Conservation (phyloP, 169 alveolate species). For the Babesia sp. region DNA sequence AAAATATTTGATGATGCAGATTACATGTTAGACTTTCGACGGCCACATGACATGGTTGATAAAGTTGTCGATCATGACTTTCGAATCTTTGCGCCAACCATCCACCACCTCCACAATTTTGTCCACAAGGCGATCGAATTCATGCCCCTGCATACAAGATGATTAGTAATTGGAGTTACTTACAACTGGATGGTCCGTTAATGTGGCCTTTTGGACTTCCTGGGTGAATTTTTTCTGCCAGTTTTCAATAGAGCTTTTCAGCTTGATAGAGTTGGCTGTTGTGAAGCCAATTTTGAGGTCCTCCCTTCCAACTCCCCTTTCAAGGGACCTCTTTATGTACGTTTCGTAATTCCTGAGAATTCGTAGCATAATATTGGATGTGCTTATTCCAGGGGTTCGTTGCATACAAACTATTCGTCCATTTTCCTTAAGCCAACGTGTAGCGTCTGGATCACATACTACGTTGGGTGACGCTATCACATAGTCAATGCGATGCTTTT, state of each 20-base stretch:
- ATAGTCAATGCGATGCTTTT: constrained; percentile 85
- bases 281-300: constrained; percentile 90
- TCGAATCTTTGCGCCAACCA: constrained; percentile 63
- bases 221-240: constrained; percentile 87
- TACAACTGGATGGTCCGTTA: constrained; percentile 82
- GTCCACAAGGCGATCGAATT: constrained; percentile 51
- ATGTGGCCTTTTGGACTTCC: constrained; percentile 84
- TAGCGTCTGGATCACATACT: constrained; percentile 76
- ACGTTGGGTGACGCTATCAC: constrained; percentile 81
- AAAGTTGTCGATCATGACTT: constrained; percentile 50
- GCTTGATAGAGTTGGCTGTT: constrained; percentile 85
- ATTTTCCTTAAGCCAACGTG: constrained; percentile 81
- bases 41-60: constrained; percentile 18
- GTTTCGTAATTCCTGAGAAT: constrained; percentile 92
- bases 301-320: constrained; percentile 90
- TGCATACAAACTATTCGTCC: constrained; percentile 87
- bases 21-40: background rate
- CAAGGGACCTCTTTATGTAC: constrained; percentile 89
- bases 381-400: constrained; percentile 93
- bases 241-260: constrained; percentile 85
- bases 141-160: constrained; percentile 42
- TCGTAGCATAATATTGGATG: constrained; percentile 91
- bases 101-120: constrained; percentile 51
- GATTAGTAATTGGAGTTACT: background rate
- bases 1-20: background rate